A percentile compares a stretch with the other conserved stretches of the same genome.
Conservation (phyloP, 2,329 filamentous ascomycete species). For the Fusarium acutatum region DNA sequence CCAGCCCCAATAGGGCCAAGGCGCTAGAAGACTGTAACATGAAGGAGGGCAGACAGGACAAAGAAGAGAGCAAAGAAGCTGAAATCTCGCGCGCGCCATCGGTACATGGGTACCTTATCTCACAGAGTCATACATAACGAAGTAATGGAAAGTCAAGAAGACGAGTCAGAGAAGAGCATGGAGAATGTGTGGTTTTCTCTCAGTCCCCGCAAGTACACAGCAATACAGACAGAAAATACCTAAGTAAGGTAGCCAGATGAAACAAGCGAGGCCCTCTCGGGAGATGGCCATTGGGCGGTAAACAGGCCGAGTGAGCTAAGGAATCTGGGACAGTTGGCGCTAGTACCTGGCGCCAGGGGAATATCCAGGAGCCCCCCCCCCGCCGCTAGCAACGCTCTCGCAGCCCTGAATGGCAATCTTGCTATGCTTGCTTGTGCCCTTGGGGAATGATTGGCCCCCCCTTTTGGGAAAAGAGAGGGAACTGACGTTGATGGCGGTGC, state of each 20-base stretch:
- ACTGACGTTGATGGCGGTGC: conserved; percentile 16
- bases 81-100: background rate
- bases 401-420: conserved; percentile 22
- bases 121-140: background rate
- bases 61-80: background rate
- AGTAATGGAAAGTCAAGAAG: background rate
- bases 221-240: background rate
- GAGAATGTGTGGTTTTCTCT: conserved; percentile 8
- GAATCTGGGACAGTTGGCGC: background rate
- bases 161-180: conserved; percentile 5
- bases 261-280: conserved; percentile 22
- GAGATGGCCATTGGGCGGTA: conserved; percentile 17
- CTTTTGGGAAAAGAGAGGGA: conserved; percentile 12
- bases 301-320: background rate
- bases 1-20: background rate
- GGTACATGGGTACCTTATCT: background rate
- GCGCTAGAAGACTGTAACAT: background rate
- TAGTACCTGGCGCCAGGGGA: conserved; percentile 27
- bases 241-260: conserved; percentile 11
- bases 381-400: conserved; percentile 20
- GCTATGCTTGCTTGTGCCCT: background rate
- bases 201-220: conserved; percentile 6
- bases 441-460: conserved; percentile 31
- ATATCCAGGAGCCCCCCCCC: conserved; percentile 12
- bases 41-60: background rate